Conservation (phyloP, 257 asterid species). For the Thymus mandschuricus region DNA sequence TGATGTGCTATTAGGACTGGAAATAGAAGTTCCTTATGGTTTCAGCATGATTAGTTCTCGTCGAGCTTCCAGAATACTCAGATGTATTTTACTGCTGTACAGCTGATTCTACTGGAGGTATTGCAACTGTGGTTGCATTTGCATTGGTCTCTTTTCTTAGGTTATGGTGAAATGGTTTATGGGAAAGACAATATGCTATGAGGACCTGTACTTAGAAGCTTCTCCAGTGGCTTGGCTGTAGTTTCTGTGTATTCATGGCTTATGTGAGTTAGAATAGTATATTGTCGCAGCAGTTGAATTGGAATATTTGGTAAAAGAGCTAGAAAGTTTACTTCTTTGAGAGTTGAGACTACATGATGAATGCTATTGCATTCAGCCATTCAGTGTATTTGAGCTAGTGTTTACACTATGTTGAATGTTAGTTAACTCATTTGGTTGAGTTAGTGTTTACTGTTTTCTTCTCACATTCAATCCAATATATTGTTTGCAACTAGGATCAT, state of each 20-base stretch:
- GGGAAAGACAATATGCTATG: background rate
- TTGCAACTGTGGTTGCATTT: background rate
- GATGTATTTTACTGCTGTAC: background rate
- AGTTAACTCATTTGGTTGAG: too few relatives aligned
- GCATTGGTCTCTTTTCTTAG: background rate
- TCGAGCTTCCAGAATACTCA: conserved; percentile 13
- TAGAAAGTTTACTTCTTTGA: background rate
- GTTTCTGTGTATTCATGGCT: background rate
- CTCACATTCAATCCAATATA: background rate
- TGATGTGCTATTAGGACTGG: background rate
- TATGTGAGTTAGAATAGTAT: too few relatives aligned
- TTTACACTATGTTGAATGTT: too few relatives aligned
- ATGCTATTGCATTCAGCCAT: too few relatives aligned
- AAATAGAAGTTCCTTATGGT: background rate
- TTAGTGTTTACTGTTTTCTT: background rate
- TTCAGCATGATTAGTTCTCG: background rate
- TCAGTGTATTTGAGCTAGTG: too few relatives aligned
- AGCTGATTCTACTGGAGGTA: too few relatives aligned
- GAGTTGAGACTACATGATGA: too few relatives aligned
- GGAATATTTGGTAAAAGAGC: background rate
- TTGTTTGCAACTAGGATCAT: too few relatives aligned
- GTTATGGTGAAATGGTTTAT: background rate
- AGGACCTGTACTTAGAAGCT: background rate
- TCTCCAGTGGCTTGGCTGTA: background rate
- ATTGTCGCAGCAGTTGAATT: background rate